Conservation (phyloP, 768 basidiomycete genomes). For the Boletus vermiculosoides region DNA sequence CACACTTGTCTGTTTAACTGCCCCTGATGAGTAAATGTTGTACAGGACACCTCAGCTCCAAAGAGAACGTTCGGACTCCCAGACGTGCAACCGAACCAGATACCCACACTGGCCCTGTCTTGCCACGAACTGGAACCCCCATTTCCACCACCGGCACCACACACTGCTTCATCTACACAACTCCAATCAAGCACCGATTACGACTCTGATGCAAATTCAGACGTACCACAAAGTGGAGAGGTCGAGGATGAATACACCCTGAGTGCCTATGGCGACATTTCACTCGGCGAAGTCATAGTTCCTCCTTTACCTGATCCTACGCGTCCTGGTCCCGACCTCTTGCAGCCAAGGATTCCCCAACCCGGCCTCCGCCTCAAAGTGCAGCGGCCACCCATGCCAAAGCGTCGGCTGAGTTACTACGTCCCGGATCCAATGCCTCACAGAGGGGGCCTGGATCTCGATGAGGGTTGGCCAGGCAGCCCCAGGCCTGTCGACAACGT, state of each 20-base stretch:
- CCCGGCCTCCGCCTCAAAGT: conserved; percentile 28
- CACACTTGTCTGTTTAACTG: not conserved
- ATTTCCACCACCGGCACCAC: not conserved
- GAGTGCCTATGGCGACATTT: conserved; percentile 46
- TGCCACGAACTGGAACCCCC: not conserved
- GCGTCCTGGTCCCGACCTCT: not conserved
- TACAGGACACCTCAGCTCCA: conserved; percentile 12
- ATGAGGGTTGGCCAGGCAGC: conserved; percentile 16
- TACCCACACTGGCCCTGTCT: not conserved
- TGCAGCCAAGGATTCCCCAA: conserved; percentile 6
- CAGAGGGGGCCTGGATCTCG: not conserved
- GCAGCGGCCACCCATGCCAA: conserved; percentile 29
- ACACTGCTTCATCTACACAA: not conserved
- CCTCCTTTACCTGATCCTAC: conserved; percentile 24
- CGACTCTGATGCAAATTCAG: not conserved
- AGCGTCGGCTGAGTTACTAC: conserved; percentile 16
- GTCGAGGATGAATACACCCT: conserved; percentile 41
- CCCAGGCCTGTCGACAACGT: conserved; percentile 13
- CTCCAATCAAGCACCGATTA: not conserved
- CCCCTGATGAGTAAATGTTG: not conserved
- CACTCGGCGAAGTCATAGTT: conserved; percentile 37
- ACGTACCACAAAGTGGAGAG: not conserved
- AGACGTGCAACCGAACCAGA: not conserved
- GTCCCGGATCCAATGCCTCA: conserved; percentile 6
- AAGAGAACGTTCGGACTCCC: not conserved